These are phyloP conservation scores for Cercospora brassicicola DNA, from an alignment of 2,329 filamentous ascomycete species.

Conservation along the genomic window DNA sequence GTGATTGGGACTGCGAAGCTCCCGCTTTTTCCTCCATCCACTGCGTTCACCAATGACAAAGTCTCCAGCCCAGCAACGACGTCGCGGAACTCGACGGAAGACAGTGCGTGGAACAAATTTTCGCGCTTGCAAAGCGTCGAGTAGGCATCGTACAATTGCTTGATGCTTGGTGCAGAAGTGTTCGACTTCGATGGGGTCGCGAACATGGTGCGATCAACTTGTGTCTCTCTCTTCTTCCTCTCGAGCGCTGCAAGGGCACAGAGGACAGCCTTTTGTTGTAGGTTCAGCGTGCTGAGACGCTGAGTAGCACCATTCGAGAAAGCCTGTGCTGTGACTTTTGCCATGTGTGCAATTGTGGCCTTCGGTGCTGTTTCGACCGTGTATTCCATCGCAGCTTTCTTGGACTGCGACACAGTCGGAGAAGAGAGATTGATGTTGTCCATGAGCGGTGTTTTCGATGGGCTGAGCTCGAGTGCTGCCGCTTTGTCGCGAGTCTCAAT, in stretches of 20 bases:
- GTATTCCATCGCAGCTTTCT: constrained; percentile 47
- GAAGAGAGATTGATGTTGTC: constrained; percentile 78
- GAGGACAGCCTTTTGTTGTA: constrained; percentile 93
- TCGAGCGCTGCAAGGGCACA: constrained; percentile 88
- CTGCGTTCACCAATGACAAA: constrained; percentile 70
- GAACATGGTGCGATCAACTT: constrained; percentile 35
- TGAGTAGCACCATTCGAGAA: constrained; percentile 88
- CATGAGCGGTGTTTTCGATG: constrained; percentile 73
- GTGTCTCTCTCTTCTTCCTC: constrained; percentile 61
- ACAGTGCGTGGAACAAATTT: constrained; percentile 84
- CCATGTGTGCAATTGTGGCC: constrained; percentile 85
- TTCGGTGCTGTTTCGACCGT: constrained; percentile 80
- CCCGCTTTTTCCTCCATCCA: constrained; percentile 66
- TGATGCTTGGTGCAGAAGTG: constrained; percentile 70
- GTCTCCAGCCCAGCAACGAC: constrained; percentile 88
- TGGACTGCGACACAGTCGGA: constrained; percentile 48
- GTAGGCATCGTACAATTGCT: constrained; percentile 81
- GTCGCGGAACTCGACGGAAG: constrained; percentile 89
- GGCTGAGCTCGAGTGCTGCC: constrained; percentile 56
- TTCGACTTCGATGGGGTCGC: constrained; percentile 46
- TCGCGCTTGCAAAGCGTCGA: constrained; percentile 78
- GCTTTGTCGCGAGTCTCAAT: constrained; percentile 75
- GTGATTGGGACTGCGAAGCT: constrained; percentile 61
- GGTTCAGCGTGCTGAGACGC: constrained; percentile 80
- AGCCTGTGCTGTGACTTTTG: constrained; percentile 82